Percentiles rank a stretch among this genome's conserved stretches.
Conservation (phyloP, 345 rosid genomes). For the Citrus maxima region DNA sequence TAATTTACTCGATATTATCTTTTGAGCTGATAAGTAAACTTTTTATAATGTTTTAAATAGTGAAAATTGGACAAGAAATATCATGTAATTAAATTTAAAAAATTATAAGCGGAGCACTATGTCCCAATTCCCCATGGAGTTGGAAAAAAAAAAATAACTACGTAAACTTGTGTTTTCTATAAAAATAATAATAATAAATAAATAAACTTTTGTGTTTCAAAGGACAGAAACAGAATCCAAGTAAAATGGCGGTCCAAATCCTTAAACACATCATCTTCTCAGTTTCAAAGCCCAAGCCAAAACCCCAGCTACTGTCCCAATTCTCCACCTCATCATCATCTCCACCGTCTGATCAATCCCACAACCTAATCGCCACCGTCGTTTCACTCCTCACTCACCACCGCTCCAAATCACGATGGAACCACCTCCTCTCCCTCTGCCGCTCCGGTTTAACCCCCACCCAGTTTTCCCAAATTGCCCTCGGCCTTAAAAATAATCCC, state of each 20-base stretch:
- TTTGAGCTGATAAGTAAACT: too few species aligned
- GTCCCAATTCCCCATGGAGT: too few species aligned
- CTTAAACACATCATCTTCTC: constrained; percentile 14
- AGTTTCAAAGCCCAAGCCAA: constrained; percentile 11
- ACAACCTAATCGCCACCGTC: constrained; percentile 38
- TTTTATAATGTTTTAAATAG: too few species aligned
- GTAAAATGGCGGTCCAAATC: constrained; percentile 21
- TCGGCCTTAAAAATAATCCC: constrained; percentile 54
- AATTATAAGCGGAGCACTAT: too few species aligned
- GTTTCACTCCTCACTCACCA: constrained; percentile 70
- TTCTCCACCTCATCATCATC: constrained; percentile 29
- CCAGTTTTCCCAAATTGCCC: constrained; percentile 61
- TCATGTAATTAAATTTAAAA: too few species aligned
- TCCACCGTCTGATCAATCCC: constrained; percentile 28
- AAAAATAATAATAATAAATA: too few species aligned
- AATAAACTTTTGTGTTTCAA: neutral
- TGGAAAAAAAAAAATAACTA: too few species aligned
- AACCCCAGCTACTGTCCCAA: constrained; percentile 6
- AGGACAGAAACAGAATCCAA: neutral
- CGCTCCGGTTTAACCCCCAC: constrained; percentile 52
- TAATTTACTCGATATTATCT: too few species aligned
- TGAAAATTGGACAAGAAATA: too few species aligned
- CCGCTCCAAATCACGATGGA: constrained; percentile 85
- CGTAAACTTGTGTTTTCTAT: too few species aligned
- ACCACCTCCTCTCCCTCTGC: constrained; percentile 54